Base-by-base conservation (phyloP, 768 basidiomycete species). In the Suillus subluteus region DNA sequence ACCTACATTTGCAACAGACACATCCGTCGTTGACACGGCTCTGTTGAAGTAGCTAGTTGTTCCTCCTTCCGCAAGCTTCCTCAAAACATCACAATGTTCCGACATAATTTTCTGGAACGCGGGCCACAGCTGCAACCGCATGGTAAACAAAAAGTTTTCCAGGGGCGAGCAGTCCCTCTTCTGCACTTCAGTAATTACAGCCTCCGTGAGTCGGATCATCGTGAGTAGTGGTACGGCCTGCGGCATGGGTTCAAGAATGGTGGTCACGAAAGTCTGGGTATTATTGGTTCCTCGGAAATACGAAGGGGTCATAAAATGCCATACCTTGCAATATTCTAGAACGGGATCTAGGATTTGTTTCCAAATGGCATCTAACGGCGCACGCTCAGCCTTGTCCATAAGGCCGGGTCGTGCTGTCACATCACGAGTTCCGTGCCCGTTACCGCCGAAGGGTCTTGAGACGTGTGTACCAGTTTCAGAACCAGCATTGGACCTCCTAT, bases 321-420 rank as follows among this genome's bases (percentile, higher is more conserved):
- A 44, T 74, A 88, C 95, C 80, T 92, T 87, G 69, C 87, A 88
- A 74, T 97, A 98, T 64, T 94, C 91, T 66, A 97, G 79, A 6
- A 92, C 91, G 1, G 98, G 95, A 69, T 97, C 96, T 79, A 98
- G 88, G 48, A 98, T 87, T 73, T 94, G 91, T 76, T 95, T 97
- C 96, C 96, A 99, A 13, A 94, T 81, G 2, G 80, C 80, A 71
- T 88, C 87, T 38, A 91, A 78, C 13, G 79, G 83, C 12, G 84
- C 80, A 69, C 87, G 85, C 65, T 91, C 88, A 65, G 87, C 86
- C 76, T 88, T 91, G 43, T 82, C 79, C 63, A 79, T 81, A 37
- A 76, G 73, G 52, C 73, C 38, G 71, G 76, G 46, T 81, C 72
- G 73, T 35, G 61, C 73, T 35, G 75, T 71, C 15, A 61, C 67